Percentiles rank a stretch among this genome's conserved stretches.
Evolutionary conservation across 2,329 filamentous ascomycete genomes (phyloP).

Genomic region (Ceratocystis harringtonii): DNA sequence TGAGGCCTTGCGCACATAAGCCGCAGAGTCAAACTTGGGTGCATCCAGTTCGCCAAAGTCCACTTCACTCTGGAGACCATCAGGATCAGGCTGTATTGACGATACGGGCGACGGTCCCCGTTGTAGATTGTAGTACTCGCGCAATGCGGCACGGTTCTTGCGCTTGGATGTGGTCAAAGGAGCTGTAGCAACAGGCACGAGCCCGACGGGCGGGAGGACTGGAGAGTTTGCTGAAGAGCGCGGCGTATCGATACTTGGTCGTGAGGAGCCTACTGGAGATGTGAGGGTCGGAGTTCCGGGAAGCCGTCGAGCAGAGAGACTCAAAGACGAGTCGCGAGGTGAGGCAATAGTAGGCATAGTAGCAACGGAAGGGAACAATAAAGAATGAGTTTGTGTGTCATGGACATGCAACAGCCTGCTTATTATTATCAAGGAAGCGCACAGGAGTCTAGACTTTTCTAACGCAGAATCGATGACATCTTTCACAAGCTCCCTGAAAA

Average conservation of each 20-base stretch:
- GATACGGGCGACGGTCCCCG: constrained; percentile 21
- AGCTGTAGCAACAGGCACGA: constrained; percentile 17
- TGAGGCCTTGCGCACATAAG: constrained; percentile 48
- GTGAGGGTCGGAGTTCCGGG: constrained; percentile 29
- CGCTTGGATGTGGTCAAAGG: constrained; percentile 29
- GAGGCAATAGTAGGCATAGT: constrained; percentile 51
- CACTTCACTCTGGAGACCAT: constrained; percentile 37
- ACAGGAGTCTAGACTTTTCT: no score
- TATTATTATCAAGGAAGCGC: neutral
- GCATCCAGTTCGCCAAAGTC: constrained; percentile 58
- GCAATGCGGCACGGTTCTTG: constrained; percentile 69
- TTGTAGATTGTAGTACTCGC: constrained; percentile 82
- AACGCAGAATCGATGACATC: constrained; percentile 1
- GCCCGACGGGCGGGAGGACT: constrained; percentile 20
- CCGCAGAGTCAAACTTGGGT: constrained; percentile 55
- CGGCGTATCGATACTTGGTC: constrained; percentile 54
- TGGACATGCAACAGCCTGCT: neutral
- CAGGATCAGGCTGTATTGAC: constrained; percentile 11
- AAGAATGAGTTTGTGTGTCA: neutral
- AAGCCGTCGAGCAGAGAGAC: constrained; percentile 32
- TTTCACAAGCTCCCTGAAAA: neutral
- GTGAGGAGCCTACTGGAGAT: constrained; percentile 56
- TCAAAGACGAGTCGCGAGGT: constrained; percentile 43
- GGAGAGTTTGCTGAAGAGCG: constrained; percentile 46
- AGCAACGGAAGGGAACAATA: neutral